These are phyloP conservation scores for Albophoma yamanashiensis DNA, from an alignment of 2,329 filamentous ascomycete species.

Conservation along the genomic window DNA sequence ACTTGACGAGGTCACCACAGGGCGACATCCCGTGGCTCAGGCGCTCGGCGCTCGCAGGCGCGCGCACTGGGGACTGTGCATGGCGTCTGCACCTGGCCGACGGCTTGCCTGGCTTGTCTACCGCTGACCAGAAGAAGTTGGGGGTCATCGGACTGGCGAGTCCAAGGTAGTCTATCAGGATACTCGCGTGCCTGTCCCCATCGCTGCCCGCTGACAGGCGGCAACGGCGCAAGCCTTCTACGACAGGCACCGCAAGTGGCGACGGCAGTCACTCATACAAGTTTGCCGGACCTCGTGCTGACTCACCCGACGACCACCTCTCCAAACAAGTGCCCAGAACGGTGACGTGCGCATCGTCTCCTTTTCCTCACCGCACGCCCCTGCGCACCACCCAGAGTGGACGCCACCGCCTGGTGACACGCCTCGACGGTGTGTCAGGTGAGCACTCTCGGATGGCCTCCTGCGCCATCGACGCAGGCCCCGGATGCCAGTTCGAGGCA, in stretches of 20 bases:
- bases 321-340: not conserved
- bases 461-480: not conserved
- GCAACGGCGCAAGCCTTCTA: constrained; percentile 3
- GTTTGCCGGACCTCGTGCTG: not conserved
- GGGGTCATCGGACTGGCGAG: not conserved
- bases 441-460: constrained; percentile 12
- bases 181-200: not conserved
- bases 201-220: not conserved
- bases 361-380: not conserved
- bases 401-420: constrained; percentile 17
- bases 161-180: not conserved
- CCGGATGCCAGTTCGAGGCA: not conserved
- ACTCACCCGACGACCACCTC: not conserved
- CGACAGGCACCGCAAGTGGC: not conserved
- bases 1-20: not conserved
- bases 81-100: not conserved
- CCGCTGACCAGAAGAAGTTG: not conserved
- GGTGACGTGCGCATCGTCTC: not conserved
- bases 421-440: constrained; percentile 17
- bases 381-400: not conserved
- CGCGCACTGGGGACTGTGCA: not conserved
- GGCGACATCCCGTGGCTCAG: not conserved
- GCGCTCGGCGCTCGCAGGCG: not conserved
- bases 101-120: not conserved
- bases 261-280: not conserved